Evolutionary conservation across 108 stramenopile genomes (phyloP), one percentile per base, ranked within the genome.

Genomic region (Stephanodiscus minutulus): DNA sequence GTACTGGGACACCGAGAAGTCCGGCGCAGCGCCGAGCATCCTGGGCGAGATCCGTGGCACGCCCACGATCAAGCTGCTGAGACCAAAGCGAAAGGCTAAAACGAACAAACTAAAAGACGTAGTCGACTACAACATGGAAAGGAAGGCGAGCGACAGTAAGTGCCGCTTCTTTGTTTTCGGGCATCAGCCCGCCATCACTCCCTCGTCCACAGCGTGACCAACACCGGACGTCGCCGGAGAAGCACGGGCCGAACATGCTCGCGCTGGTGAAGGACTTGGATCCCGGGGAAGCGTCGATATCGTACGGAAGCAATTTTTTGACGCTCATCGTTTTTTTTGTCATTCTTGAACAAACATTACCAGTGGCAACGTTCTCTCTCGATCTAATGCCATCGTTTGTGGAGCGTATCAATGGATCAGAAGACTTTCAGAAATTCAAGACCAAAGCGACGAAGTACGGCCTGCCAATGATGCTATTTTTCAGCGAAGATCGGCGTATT

Each of bases 181-280:
- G 43, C 13, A 33, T 33, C 31, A 33, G 5, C 31, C 31, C 7
- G 47, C 1, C 18, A 27, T n/a, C n/a, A n/a, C n/a, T n/a, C n/a
- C n/a, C n/a, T n/a, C n/a, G n/a, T n/a, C n/a, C n/a, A n/a, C n/a
- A n/a, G n/a, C n/a, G n/a, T n/a, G n/a, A n/a, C n/a, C n/a, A n/a
- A n/a, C n/a, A n/a, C n/a, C n/a, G n/a, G 67, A 66, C 63, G 7
- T 50, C 70, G 41, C 29, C 53, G 52, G 79, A 64, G 18, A 67
- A 53, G 33, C 72, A 75, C 50, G 60, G 74, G 24, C 67, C 76
- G 35, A 83, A 77, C 3, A 15, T 76, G 29, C 31, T 58, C 13
- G 74, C 86, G 46, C 72, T 92, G 57, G 75, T 92, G 33, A 79
- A 88, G 55, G 81, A 88, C 55, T 59, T 90, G 47, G 91, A 92